phyloP scores from a whole-genome alignment of 306 rosid species.

The Luffa acutangula region DNA sequence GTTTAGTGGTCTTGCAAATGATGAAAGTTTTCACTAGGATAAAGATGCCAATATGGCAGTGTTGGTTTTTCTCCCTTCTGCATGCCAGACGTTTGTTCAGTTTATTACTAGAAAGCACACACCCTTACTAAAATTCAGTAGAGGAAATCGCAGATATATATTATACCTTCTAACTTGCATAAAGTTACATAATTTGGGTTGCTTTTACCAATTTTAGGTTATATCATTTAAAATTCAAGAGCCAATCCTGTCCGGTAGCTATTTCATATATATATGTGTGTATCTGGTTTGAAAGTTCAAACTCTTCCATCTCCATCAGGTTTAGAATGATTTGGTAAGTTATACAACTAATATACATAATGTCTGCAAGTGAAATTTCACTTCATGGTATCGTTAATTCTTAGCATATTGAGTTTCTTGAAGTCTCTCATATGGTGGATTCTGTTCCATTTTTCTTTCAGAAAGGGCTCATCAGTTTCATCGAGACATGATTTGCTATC shows the following conservation, averaged over 20 bases:
- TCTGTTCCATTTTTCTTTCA: slow-evolving; percentile 6
- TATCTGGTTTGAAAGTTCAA: neutral
- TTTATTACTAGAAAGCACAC: neutral
- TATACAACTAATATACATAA: neutral
- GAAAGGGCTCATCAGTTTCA: slow-evolving; percentile 49
- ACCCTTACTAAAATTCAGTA: neutral
- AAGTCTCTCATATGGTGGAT: neutral
- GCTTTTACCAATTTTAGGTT: neutral
- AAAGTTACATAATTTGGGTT: neutral
- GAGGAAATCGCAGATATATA: neutral
- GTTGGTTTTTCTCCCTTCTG: neutral
- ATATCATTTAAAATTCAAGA: neutral
- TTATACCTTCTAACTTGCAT: neutral
- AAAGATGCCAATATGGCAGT: neutral
- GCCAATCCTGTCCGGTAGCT: neutral
- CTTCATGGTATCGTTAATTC: neutral
- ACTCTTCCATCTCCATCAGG: neutral
- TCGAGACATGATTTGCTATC: slow-evolving; percentile 50
- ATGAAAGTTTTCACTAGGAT: neutral
- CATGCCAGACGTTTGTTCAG: neutral
- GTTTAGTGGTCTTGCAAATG: neutral
- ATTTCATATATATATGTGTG: neutral
- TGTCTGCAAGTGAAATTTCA: neutral
- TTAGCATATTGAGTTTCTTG: neutral
- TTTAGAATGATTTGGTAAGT: neutral